These are phyloP conservation scores for Melampsora americana DNA, from an alignment of 1,284 basidiomycete genomes.

Conservation along the genomic window DNA sequence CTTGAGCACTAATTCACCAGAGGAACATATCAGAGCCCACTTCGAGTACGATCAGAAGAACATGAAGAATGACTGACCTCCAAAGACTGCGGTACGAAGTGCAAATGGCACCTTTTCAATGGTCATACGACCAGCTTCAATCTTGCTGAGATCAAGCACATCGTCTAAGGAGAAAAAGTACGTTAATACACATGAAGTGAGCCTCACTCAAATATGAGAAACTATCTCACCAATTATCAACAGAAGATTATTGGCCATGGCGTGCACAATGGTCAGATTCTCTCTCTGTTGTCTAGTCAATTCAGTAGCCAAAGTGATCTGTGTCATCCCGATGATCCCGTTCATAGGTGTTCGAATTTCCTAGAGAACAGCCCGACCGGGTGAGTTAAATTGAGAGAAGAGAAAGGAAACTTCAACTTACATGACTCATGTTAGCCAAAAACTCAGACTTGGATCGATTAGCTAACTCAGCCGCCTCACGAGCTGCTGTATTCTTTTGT, in stretches of 20 bases:
- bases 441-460: constrained; percentile 98
- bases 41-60: not conserved
- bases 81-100: constrained; percentile 92
- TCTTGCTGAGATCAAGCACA: constrained; percentile 97
- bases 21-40: not conserved
- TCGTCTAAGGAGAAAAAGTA: constrained; percentile 62
- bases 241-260: constrained; percentile 83
- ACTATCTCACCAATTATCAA: constrained; percentile 71
- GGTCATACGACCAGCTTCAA: constrained; percentile 98
- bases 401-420: constrained; percentile 12
- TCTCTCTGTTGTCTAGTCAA: constrained; percentile 84
- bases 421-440: constrained; percentile 50
- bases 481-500: constrained; percentile 97
- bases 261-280: constrained; percentile 92
- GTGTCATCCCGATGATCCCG: constrained; percentile 99
- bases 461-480: constrained; percentile 88
- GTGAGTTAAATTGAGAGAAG: not conserved
- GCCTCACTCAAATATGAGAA: not conserved
- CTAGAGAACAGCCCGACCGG: constrained; percentile 70
- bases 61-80: constrained; percentile 51
- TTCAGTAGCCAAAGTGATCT: constrained; percentile 90
- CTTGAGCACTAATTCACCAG: constrained; percentile 68
- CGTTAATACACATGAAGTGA: not conserved
- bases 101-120: constrained; percentile 99
- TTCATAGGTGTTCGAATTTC: constrained; percentile 89